These are phyloP conservation scores for Ambrosiella beaveri DNA, from an alignment of 2,329 filamentous ascomycete genomes.

Conservation along the genomic window DNA sequence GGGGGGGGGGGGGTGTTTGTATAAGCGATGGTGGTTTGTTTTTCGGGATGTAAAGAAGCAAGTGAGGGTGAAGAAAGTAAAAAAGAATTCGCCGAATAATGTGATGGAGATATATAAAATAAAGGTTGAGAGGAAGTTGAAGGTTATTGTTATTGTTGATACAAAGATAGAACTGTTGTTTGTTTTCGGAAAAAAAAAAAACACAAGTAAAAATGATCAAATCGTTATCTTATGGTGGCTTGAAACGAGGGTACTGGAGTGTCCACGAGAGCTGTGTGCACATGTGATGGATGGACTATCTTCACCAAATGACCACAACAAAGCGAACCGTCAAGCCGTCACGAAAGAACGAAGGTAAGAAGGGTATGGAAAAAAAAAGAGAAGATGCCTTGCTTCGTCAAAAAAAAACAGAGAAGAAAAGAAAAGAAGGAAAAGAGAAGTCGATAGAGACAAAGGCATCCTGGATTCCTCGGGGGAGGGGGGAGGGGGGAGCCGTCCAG, in stretches of 20 bases:
- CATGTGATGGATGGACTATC: neutral
- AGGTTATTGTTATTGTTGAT: neutral
- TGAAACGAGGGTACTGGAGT: slow-evolving; percentile 3
- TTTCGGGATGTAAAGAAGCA: neutral
- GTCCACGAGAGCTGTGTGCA: neutral
- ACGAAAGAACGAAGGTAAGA: neutral
- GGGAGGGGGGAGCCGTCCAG: too few relatives aligned
- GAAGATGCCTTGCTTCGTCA: too few relatives aligned
- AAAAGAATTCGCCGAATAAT: neutral
- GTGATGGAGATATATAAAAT: neutral
- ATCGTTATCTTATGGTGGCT: neutral
- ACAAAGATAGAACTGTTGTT: neutral
- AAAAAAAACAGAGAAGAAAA: neutral
- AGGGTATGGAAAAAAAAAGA: neutral
- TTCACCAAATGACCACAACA: too few relatives aligned
- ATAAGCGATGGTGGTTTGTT: neutral
- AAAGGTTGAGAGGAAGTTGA: neutral
- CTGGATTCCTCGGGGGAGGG: too few relatives aligned
- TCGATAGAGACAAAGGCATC: too few relatives aligned
- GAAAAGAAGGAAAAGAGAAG: neutral
- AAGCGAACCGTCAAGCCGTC: too few relatives aligned
- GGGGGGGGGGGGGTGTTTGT: neutral
- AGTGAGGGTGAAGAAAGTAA: neutral
- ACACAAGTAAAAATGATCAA: neutral
- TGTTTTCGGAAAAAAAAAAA: neutral